Conservation (phyloP, 257 asterid genomes). For the Euphrasia confusa region DNA sequence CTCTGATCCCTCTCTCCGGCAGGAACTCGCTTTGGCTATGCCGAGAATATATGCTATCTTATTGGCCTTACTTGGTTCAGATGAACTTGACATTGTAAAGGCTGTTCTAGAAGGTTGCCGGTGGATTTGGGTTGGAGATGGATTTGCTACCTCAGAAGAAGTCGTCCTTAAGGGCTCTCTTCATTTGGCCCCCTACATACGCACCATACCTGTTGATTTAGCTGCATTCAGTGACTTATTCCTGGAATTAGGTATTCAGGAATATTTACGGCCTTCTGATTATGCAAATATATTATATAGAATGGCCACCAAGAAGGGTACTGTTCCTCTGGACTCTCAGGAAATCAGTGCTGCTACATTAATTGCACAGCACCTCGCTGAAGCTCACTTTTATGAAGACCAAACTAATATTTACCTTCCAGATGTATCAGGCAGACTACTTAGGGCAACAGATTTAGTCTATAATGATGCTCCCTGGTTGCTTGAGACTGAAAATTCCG, state of each 20-base stretch:
- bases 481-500: conserved; percentile 65
- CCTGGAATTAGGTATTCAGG: conserved; percentile 81
- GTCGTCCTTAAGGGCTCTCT: conserved; percentile 95
- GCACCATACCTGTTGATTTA: conserved; percentile 85
- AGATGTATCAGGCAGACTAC: conserved; percentile 69
- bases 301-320: conserved; percentile 71
- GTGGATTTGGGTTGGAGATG: conserved; percentile 99
- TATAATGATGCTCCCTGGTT: conserved; percentile 98
- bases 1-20: conserved; percentile 66
- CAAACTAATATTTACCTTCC: conserved; percentile 68
- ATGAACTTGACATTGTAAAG: conserved; percentile 85
- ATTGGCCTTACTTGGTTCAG: conserved; percentile 63
- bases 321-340: conserved; percentile 63
- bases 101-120: conserved; percentile 91
- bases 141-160: conserved; percentile 81
- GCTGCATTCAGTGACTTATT: conserved; percentile 85
- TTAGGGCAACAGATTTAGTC: conserved; percentile 61
- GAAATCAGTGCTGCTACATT: conserved; percentile 80
- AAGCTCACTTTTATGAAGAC: conserved; percentile 58
- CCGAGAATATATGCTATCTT: conserved; percentile 83
- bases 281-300: conserved; percentile 69
- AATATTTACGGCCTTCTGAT: conserved; percentile 67
- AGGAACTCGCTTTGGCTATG: conserved; percentile 87
- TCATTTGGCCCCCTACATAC: conserved; percentile 92
- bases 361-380: conserved; percentile 89